Evolutionary conservation across 495 filamentous ascomycete genomes (phyloP).

Genomic region (Glonium stellatum): DNA sequence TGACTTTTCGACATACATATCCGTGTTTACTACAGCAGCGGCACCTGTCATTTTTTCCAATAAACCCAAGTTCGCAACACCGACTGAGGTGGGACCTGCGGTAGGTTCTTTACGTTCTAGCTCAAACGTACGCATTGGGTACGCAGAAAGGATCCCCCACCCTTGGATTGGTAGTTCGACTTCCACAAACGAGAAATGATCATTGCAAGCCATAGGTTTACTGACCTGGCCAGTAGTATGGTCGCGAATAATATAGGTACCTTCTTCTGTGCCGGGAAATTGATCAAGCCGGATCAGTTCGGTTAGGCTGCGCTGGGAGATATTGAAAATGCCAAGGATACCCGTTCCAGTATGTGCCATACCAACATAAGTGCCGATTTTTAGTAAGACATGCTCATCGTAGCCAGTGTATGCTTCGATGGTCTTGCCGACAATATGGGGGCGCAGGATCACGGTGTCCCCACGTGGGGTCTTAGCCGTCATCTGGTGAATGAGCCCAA

Average conservation of each 20-base stretch:
- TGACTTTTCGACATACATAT: conserved; percentile 45
- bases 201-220: conserved; percentile 33
- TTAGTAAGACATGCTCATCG: conserved; percentile 62
- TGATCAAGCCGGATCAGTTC: conserved; percentile 61
- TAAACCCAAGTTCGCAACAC: conserved; percentile 67
- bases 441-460: conserved; percentile 69
- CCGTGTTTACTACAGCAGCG: conserved; percentile 60
- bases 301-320: conserved; percentile 47
- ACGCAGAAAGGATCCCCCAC: conserved; percentile 78
- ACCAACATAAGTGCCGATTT: conserved; percentile 68
- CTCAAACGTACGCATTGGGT: conserved; percentile 53
- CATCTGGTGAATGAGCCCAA: conserved; percentile 69
- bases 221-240: conserved; percentile 63
- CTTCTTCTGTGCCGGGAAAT: conserved; percentile 60
- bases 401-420: conserved; percentile 69
- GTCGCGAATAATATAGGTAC: conserved; percentile 62
- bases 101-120: conserved; percentile 32
- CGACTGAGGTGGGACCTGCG: conserved; percentile 8
- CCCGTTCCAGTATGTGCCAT: conserved; percentile 59
- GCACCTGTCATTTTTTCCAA: conserved; percentile 85
- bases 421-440: conserved; percentile 60
- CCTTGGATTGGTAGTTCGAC: conserved; percentile 55
- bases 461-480: conserved; percentile 59
- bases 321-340: conserved; percentile 81
- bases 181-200: conserved; percentile 39